Evolutionary conservation across 768 basidiomycete genomes (phyloP).

Genomic region (Termitomyces sp.): DNA sequence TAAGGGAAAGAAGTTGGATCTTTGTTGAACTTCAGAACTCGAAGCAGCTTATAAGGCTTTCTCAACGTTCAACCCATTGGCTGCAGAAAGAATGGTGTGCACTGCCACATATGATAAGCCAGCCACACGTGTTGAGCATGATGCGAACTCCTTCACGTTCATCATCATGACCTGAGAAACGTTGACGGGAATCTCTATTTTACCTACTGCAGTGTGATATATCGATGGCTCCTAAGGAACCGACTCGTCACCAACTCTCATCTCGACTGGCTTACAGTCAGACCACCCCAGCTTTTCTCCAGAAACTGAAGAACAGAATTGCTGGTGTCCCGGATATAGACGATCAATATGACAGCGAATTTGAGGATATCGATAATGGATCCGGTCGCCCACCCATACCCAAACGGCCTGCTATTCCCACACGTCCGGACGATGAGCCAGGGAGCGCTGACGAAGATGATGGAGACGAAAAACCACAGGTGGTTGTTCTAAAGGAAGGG

Average conservation of each 20-base stretch:
- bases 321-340: conserved; percentile 48
- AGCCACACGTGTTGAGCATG: too few species aligned
- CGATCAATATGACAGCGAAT: conserved; percentile 45
- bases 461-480: conserved; percentile 80
- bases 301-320: conserved; percentile 60
- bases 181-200: neutral
- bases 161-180: neutral
- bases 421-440: conserved; percentile 62
- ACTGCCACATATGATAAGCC: neutral
- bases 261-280: conserved; percentile 63
- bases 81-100: too few species aligned
- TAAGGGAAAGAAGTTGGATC: neutral
- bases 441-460: conserved; percentile 73
- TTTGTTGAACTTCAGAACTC: neutral
- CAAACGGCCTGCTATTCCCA: conserved; percentile 65
- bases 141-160: too few species aligned
- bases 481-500: conserved; percentile 85
- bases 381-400: conserved; percentile 75
- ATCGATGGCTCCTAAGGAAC: conserved; percentile 54
- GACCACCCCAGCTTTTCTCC: conserved; percentile 60
- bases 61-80: too few species aligned
- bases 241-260: conserved; percentile 68
- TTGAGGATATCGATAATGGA: conserved; percentile 64
- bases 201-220: neutral
- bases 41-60: too few species aligned